Evolutionary conservation across 1,139 yeast species (phyloP), one percentile per base, ranked within the genome.

Genomic region (Geotrichum carabidarum): DNA sequence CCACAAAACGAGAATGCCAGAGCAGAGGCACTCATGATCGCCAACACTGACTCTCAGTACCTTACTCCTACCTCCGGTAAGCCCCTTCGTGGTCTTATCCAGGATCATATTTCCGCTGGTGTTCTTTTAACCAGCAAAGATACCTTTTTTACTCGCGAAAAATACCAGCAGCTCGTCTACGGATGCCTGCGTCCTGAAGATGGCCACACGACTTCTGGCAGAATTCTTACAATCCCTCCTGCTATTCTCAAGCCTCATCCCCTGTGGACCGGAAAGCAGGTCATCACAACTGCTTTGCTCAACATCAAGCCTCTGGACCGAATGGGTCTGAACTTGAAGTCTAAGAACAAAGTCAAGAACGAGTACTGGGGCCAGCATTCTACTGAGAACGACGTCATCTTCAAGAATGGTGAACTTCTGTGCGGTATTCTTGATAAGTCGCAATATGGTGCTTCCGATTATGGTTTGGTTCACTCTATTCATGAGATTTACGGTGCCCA

Each of bases 201-300:
- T 73, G 98, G 97, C n/a, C 97, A 91, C 71, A 84, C 95, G 37
- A 82, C 91, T 8, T 69, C 81, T 44, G 65, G 62, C 27, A 81
- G 82, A 63, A 79, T 94, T 47, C 68, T 83, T 14, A 90, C 98
- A 36, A 78, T 94, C 48, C 94, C 97, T 3, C 99, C 99, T 42
- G 82, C 99, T 1, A 73, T 94, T 50, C 71, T 81, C 68, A 91
- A 91, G 70, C 99, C 99, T 4, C 78, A 77, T 58, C 89, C 91
- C 38, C 71, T 93, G 68, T 94, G 99, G 99, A 93, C 99, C n/a
- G 99, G 99, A 71, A 94, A 94, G 70, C 99, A 94, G 75, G 81
- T 94, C 50, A 90, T 93, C 60, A 82, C 96, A 27, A 90, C 99
- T n/a, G 83, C 93, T 47, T 58, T 74, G 57, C 76, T 88, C 58